Evolutionary conservation across 2,329 filamentous ascomycete species (phyloP).

Genomic region (Hypocreales sp.): DNA sequence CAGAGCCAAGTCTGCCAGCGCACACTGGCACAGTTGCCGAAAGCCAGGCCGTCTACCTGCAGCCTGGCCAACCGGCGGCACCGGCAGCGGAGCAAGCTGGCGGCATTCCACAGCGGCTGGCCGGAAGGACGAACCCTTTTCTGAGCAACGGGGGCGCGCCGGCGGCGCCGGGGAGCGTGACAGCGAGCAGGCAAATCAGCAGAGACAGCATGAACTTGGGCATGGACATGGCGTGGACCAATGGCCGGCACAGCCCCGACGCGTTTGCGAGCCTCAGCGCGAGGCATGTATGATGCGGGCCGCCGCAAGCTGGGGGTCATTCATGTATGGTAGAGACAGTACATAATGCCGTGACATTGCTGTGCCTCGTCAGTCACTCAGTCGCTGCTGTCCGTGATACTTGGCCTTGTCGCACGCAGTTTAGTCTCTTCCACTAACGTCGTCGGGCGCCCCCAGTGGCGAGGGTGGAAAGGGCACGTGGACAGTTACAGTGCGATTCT

Average conservation of each 20-base stretch:
- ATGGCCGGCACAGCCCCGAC: slow-evolving; percentile 63
- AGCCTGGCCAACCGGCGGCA: slow-evolving; percentile 12
- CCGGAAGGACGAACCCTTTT: slow-evolving; percentile 43
- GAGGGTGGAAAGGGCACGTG: no score
- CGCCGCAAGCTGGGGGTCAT: no score
- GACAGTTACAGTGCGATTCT: no score
- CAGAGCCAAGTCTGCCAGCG: slow-evolving; percentile 12
- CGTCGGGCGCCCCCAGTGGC: no score
- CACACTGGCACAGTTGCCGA: slow-evolving; percentile 13
- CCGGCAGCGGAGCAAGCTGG: slow-evolving; percentile 10
- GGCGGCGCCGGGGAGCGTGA: slow-evolving; percentile 26
- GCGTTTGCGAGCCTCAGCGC: slow-evolving; percentile 65
- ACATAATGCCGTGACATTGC: no score
- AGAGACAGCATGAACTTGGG: slow-evolving; percentile 57
- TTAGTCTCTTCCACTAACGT: no score
- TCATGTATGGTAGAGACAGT: no score
- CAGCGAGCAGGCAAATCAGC: slow-evolving; percentile 25
- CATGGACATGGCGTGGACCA: slow-evolving; percentile 47
- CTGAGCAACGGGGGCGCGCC: slow-evolving; percentile 17
- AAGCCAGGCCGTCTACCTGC: slow-evolving; percentile 10
- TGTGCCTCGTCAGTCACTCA: no score
- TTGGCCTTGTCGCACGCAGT: no score
- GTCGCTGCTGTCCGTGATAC: no score
- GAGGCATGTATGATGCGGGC: slow-evolving; percentile 30
- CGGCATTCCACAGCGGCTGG: slow-evolving; percentile 16